Conservation (phyloP, 495 filamentous ascomycete genomes). For the Xylaria longipes region DNA sequence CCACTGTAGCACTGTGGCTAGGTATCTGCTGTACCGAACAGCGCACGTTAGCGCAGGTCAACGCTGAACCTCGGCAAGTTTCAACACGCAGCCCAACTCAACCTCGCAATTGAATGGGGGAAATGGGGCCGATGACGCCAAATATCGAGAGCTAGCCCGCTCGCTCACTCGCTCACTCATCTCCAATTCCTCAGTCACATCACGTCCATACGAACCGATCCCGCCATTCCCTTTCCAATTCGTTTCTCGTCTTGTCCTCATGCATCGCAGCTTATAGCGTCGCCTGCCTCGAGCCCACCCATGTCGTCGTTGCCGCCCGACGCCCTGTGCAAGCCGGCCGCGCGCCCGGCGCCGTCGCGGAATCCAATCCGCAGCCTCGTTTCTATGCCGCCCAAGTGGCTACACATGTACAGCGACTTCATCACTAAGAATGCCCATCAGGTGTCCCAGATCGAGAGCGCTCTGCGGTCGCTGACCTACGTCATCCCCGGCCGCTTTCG, state of each 20-base stretch:
- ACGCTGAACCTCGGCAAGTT: slow-evolving; percentile 2
- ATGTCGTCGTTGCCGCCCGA: slow-evolving; percentile 37
- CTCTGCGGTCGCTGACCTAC: slow-evolving; percentile 88
- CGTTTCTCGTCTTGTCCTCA: background rate
- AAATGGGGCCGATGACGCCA: slow-evolving; percentile 3
- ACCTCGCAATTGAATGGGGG: background rate
- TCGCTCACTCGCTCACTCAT: background rate
- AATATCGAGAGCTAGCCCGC: background rate
- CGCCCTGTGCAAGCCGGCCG: slow-evolving; percentile 25
- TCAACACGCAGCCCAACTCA: background rate
- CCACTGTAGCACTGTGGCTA: background rate
- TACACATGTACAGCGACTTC: slow-evolving; percentile 85
- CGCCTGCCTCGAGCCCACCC: background rate
- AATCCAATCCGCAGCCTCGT: slow-evolving; percentile 32
- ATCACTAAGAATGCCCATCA: slow-evolving; percentile 92
- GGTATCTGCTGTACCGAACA: background rate
- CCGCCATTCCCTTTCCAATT: background rate
- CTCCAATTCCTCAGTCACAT: background rate
- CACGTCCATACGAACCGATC: background rate
- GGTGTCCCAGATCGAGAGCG: slow-evolving; percentile 91
- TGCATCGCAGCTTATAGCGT: background rate
- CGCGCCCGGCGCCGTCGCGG: slow-evolving; percentile 32
- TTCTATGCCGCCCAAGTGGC: slow-evolving; percentile 72
- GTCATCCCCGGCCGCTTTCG: slow-evolving; percentile 95
- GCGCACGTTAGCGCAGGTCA: background rate